Base-by-base conservation (phyloP, 768 basidiomycete species). In the Scleroderma bovista region DNA sequence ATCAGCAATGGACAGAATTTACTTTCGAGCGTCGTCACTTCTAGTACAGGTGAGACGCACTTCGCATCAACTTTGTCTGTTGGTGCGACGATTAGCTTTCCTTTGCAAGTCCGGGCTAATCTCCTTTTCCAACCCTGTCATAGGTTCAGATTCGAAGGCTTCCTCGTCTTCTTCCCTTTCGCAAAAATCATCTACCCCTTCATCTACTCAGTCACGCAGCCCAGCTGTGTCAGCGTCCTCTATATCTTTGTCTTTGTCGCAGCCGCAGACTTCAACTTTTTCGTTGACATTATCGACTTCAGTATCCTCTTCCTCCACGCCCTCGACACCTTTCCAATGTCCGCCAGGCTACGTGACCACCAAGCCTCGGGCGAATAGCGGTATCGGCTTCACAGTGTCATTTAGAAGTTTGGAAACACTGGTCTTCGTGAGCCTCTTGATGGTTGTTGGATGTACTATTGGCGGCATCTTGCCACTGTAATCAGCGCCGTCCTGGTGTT, bases 1-100 rank as follows among this genome's bases (percentile, higher is more conserved):
- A 75, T 89, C 49, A 71, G 74, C 8, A 79, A 84, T 54, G 73
- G 68, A 15, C 55, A 49, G 16, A 24, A 43, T 8, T 53, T 70
- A 36, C 57, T 60, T 36, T 62, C 67, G 26, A 61, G 72, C 29
- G 65, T 59, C 0, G 40, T 57, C 17, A 37, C 60, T 2, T 56
- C 54, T 17, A 22, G 24, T 20, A 44, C 39, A 36, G 23, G 22
- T 23, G 41, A 7, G 24, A 3, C 23, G 17, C 23, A 6, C 12
- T 29, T 10, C 15, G 41, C 23, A n/a, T n/a, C n/a, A 10, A 16
- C 41, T 6, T 26, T n/a, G 7, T 24, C 41, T n/a, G 8, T 23
- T 15, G 41, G 41, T 43, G 41, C 41, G 41, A 5, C 22, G 11
- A 43, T 26, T 43, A 29, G n/a, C 24, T 15, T 26, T 43, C 41